Percentiles rank a stretch among this genome's conserved stretches.
Evolutionary conservation across 2,329 filamentous ascomycete species (phyloP).

Genomic region (Ophiocordyceps polyrhachis-furcata): DNA sequence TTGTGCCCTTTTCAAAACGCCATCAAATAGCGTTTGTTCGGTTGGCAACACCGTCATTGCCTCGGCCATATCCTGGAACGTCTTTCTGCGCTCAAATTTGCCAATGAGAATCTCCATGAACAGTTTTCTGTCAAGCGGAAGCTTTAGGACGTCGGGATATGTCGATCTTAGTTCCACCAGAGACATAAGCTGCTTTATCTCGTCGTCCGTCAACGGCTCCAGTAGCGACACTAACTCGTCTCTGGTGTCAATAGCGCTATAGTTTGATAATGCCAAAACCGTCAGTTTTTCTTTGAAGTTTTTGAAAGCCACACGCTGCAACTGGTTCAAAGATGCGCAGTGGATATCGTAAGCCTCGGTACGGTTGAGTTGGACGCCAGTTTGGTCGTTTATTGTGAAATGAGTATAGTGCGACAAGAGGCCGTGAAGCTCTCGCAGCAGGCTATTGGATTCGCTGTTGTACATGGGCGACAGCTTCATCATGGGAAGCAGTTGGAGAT

Average conservation of each 20-base stretch:
- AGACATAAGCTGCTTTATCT: slow-evolving; percentile 49
- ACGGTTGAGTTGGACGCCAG: slow-evolving; percentile 53
- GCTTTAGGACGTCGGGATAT: slow-evolving; percentile 55
- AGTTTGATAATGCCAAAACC: slow-evolving; percentile 84
- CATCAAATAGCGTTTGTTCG: slow-evolving; percentile 64
- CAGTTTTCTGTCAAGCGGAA: slow-evolving; percentile 45
- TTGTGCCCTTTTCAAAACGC: slow-evolving; percentile 61
- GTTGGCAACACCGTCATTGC: slow-evolving; percentile 66
- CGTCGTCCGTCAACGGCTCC: slow-evolving; percentile 51
- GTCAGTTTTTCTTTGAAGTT: slow-evolving; percentile 79
- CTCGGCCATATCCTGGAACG: slow-evolving; percentile 64
- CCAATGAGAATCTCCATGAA: slow-evolving; percentile 55
- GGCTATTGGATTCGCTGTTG: slow-evolving; percentile 50
- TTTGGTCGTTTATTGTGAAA: slow-evolving; percentile 85
- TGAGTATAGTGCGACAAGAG: slow-evolving; percentile 75
- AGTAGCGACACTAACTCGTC: slow-evolving; percentile 63
- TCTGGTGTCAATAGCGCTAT: slow-evolving; percentile 67
- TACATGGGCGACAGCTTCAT: slow-evolving; percentile 65
- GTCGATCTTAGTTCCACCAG: slow-evolving; percentile 59
- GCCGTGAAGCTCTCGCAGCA: slow-evolving; percentile 62
- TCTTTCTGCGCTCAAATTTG: slow-evolving; percentile 56
- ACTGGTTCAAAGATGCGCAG: slow-evolving; percentile 53
- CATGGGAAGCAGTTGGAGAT: slow-evolving; percentile 65
- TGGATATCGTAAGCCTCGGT: slow-evolving; percentile 64
- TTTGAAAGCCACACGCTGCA: slow-evolving; percentile 64